These are phyloP conservation scores for Astrothelium macrocarpum DNA, from an alignment of 495 filamentous ascomycete genomes.

Conservation along the genomic window DNA sequence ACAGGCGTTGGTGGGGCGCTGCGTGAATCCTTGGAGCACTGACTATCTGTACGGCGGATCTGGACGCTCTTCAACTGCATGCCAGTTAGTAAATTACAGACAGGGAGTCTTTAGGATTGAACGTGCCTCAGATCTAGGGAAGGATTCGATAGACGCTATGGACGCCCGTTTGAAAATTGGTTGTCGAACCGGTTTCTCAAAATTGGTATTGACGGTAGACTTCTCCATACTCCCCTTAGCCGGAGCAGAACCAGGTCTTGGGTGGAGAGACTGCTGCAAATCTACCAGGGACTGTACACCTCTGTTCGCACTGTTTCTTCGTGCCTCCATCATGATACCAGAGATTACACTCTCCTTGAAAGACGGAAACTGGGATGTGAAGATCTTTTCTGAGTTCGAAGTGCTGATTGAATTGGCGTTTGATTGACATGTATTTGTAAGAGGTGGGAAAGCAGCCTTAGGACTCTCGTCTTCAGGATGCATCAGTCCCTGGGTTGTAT, in stretches of 20 bases:
- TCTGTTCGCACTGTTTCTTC: too few relatives aligned
- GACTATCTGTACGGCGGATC: slow-evolving; percentile 5
- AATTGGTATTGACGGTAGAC: background rate
- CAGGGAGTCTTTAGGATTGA: background rate
- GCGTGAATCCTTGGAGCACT: background rate
- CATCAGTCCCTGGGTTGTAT: background rate
- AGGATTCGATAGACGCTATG: slow-evolving; percentile 21
- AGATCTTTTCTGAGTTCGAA: background rate
- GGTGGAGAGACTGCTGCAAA: background rate
- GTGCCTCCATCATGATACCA: too few relatives aligned
- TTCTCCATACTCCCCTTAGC: background rate
- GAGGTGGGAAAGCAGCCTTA: background rate
- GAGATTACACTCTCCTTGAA: too few relatives aligned
- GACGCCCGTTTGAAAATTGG: slow-evolving; percentile 21
- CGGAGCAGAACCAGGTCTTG: background rate
- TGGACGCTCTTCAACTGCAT: slow-evolving; percentile 6
- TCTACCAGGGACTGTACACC: too few relatives aligned
- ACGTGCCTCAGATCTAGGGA: slow-evolving; percentile 17
- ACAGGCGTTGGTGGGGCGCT: background rate
- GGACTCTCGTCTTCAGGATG: background rate
- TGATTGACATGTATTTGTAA: background rate
- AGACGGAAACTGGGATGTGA: too few relatives aligned
- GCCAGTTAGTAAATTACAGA: background rate
- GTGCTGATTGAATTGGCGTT: background rate
- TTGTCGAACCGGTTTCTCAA: background rate